Evolutionary conservation across 177 flowering plant species (phyloP).

Genomic region (Vitis hybrid): DNA sequence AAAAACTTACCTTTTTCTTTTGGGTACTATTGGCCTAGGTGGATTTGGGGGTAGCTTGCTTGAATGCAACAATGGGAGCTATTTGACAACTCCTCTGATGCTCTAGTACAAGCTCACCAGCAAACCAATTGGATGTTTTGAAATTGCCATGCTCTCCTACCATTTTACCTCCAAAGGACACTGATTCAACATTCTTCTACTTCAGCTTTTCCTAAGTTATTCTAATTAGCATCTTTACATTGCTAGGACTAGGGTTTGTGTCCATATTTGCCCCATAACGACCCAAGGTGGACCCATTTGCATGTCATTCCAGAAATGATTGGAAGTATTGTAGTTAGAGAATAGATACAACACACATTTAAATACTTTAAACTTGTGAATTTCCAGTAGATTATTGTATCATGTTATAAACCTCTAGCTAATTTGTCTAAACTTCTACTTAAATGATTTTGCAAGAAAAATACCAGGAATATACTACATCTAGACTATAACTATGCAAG

Average conservation of each 20-base stretch:
- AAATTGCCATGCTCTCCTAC: slow-evolving; percentile 69
- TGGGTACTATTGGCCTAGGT: slow-evolving; percentile 14
- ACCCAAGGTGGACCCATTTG: slow-evolving; percentile 65
- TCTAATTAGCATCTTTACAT: slow-evolving; percentile 63
- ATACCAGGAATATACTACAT: too few relatives aligned
- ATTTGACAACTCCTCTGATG: slow-evolving; percentile 95
- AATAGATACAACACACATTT: too few relatives aligned
- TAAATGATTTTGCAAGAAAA: too few relatives aligned
- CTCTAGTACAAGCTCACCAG: slow-evolving; percentile 82
- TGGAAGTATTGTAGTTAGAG: too few relatives aligned
- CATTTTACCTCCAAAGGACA: slow-evolving; percentile 79
- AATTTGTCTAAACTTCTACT: too few relatives aligned
- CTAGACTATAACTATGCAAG: too few relatives aligned
- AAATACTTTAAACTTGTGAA: too few relatives aligned
- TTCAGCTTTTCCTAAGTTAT: slow-evolving; percentile 86
- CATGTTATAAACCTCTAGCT: too few relatives aligned
- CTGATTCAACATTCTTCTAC: slow-evolving; percentile 94
- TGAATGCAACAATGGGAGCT: slow-evolving; percentile 97
- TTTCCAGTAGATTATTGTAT: too few relatives aligned
- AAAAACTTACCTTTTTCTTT: slow-evolving; percentile 10
- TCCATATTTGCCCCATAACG: slow-evolving; percentile 61
- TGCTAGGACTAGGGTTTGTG: slow-evolving; percentile 60
- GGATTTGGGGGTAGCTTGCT: slow-evolving; percentile 62
- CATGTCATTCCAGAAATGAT: slow-evolving; percentile 41
- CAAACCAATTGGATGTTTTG: slow-evolving; percentile 92